These are phyloP conservation scores for Paxillus rubicundulus DNA, from an alignment of 768 basidiomycete species.

Conservation along the genomic window DNA sequence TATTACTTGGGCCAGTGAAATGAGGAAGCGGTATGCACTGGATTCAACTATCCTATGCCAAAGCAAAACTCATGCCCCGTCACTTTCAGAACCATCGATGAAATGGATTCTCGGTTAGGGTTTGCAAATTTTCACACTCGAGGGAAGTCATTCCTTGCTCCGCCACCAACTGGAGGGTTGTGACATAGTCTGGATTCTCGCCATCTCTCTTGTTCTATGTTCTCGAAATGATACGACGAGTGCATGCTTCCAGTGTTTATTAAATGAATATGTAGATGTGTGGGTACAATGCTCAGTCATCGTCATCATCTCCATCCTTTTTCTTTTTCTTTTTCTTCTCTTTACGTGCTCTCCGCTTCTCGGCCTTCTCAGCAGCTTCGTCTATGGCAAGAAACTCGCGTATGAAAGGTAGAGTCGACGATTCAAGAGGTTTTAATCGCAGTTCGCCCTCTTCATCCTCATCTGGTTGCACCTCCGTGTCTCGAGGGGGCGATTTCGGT, in stretches of 20 bases:
- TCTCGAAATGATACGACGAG: background rate
- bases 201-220: background rate
- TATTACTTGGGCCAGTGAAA: conserved; percentile 88
- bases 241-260: conserved; percentile 3
- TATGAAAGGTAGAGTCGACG: conserved; percentile 83
- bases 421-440: conserved; percentile 70
- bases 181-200: background rate
- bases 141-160: conserved; percentile 37
- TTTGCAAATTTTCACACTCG: conserved; percentile 66
- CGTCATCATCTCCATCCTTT: conserved; percentile 29
- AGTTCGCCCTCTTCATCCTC: conserved; percentile 40
- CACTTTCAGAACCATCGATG: conserved; percentile 61
- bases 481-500: conserved; percentile 12
- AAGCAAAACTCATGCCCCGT: background rate
- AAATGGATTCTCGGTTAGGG: conserved; percentile 66
- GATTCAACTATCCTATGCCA: background rate
- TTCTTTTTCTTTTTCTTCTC: conserved; percentile 64
- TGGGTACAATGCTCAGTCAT: conserved; percentile 24
- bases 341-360: conserved; percentile 72
- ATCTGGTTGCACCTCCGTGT: conserved; percentile 4
- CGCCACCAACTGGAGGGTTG: conserved; percentile 1
- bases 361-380: conserved; percentile 56
- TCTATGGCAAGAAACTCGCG: conserved; percentile 80
- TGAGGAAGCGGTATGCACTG: conserved; percentile 66
- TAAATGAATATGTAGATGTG: background rate